Base-by-base conservation (phyloP, 2,329 filamentous ascomycete species). In the Tolypocladium ophioglossoides region DNA sequence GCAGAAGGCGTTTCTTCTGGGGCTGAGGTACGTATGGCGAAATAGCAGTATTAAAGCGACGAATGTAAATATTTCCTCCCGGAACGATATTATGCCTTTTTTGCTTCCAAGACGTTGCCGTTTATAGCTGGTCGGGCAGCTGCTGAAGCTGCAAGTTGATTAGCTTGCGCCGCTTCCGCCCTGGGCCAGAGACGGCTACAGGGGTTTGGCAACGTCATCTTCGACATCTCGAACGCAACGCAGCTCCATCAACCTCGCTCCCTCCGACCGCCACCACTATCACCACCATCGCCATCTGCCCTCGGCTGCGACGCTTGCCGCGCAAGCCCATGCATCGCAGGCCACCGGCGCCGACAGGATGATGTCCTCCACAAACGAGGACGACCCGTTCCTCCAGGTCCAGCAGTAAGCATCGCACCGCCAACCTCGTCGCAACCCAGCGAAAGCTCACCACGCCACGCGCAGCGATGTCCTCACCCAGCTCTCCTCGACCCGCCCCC, bases 401-500 rank as follows among this genome's bases (percentile, higher is more conserved):
- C 84, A 87, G 66, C 81, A 84, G 84, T 86, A 73, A 52, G 79
- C 65, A 52, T 22, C 39, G 27, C 52, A 18, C 18, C 37, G 52
- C 46, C 44, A 6, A 37, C 52, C 41, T 44, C 46, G 57, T 53
- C 54, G 44, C 27, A 27, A 47, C 11, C 4, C 34, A 20, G 22
- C 38, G 8, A 4, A 5, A 18, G 34, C 32, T 51, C 24, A 41
- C 54, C 30, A 14, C 24, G 16, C 4, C 41, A 12, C 22, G 46
- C 32, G 20, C 68, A 96, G 91, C 72, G 94, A 99, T 73, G 89
- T 97, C 61, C 85, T 95, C 61, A 75, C 84, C 59, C 87, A 95
- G 57, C 84, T 99, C 59, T 80, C 86, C 60, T 83, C 83, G 16
- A 87, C 89, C 52, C 86, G 92, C 11, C 86, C 91, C 52, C 84